A percentile compares a stretch with the other conserved stretches of the same genome.
Conservation (phyloP, 805 yeast genomes). For the Ogataea neopini region DNA sequence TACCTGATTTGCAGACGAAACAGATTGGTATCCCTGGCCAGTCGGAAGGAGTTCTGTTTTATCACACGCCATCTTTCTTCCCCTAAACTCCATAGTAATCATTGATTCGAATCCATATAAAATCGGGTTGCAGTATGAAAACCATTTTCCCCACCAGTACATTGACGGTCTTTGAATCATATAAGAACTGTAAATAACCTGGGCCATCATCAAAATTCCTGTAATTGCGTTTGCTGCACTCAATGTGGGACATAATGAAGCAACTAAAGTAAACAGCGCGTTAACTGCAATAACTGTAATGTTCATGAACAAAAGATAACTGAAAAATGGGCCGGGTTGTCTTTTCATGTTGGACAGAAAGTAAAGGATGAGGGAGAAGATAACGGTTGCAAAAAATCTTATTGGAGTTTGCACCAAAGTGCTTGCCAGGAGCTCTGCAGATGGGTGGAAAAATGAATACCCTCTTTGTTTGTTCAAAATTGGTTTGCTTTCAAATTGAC, state of each 20-base stretch:
- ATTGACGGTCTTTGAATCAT: conserved; percentile 54
- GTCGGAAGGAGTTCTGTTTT: conserved; percentile 35
- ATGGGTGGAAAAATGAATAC: conserved; percentile 56
- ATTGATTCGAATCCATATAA: conserved; percentile 52
- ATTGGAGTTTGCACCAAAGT: conserved; percentile 55
- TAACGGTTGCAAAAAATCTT: conserved; percentile 43
- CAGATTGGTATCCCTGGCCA: conserved; percentile 37
- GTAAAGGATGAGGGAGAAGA: conserved; percentile 50
- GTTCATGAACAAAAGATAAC: conserved; percentile 45
- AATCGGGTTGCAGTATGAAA: conserved; percentile 48
- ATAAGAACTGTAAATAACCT: conserved; percentile 60
- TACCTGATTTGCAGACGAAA: conserved; percentile 40
- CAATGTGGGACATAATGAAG: conserved; percentile 47
- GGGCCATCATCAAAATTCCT: conserved; percentile 46
- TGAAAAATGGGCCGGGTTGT: conserved; percentile 54
- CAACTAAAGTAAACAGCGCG: conserved; percentile 52
- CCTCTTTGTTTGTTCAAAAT: conserved; percentile 58
- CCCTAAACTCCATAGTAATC: conserved; percentile 56
- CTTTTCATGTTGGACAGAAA: conserved; percentile 54
- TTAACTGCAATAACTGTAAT: conserved; percentile 50
- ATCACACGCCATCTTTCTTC: not conserved
- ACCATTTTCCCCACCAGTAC: conserved; percentile 65
- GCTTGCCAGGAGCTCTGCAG: conserved; percentile 60
- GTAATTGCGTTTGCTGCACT: conserved; percentile 61
- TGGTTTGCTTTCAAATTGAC: conserved; percentile 53